Evolutionary conservation across 2,329 filamentous ascomycete species (phyloP).

Genomic region (Arthrocladium fulminans): DNA sequence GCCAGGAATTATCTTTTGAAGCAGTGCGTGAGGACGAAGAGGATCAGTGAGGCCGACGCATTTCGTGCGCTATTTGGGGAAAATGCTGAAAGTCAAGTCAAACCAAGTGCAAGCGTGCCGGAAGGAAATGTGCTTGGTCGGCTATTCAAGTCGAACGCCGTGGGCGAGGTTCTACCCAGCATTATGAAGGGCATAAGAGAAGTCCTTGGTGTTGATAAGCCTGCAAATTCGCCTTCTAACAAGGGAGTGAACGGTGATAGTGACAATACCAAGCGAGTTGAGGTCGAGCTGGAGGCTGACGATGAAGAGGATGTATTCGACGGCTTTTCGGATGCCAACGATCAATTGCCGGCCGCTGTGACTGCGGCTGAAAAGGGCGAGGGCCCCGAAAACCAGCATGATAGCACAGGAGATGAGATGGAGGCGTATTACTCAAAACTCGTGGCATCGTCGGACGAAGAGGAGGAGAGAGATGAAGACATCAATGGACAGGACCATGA

Average conservation of each 20-base stretch:
- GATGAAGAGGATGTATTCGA: slow-evolving; percentile 23
- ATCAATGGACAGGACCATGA: slow-evolving; percentile 5
- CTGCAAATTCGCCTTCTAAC: slow-evolving; percentile 13
- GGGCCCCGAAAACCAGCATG: slow-evolving; percentile 16
- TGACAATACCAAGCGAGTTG: slow-evolving; percentile 12
- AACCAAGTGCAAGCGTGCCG: slow-evolving; percentile 36
- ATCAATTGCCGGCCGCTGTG: no score
- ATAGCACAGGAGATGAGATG: slow-evolving; percentile 17
- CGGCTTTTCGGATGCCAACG: slow-evolving; percentile 23
- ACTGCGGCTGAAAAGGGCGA: slow-evolving; percentile 26
- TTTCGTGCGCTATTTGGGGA: slow-evolving; percentile 34
- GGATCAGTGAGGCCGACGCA: slow-evolving; percentile 43
- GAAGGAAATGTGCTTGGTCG: slow-evolving; percentile 51
- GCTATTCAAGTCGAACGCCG: slow-evolving; percentile 51
- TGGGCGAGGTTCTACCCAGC: slow-evolving; percentile 45
- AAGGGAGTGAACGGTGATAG: slow-evolving; percentile 10
- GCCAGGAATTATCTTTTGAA: slow-evolving; percentile 50
- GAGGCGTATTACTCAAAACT: slow-evolving; percentile 1
- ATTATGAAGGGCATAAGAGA: slow-evolving; percentile 35
- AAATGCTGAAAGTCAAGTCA: slow-evolving; percentile 28
- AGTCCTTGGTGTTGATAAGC: slow-evolving; percentile 29
- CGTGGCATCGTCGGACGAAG: background rate
- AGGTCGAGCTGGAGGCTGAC: slow-evolving; percentile 10
- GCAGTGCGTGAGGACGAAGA: slow-evolving; percentile 49
- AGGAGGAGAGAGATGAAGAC: background rate